These are phyloP conservation scores for Chaetomiaceae sp. DNA, from an alignment of 2,329 filamentous ascomycete genomes.

Conservation along the genomic window DNA sequence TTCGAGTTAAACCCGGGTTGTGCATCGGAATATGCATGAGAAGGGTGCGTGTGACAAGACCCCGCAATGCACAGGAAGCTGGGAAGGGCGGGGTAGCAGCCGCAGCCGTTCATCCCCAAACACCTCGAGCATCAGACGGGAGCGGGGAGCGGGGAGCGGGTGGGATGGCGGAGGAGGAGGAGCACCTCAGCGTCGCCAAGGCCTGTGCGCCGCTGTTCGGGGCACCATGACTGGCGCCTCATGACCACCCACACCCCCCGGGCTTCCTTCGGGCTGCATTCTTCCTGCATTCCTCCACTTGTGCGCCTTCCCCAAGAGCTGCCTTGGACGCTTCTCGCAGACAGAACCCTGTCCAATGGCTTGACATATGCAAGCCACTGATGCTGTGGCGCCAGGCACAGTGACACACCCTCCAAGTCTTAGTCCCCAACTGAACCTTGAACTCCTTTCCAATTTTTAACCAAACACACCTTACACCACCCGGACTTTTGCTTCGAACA, in stretches of 20 bases:
- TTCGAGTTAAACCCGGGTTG: not conserved
- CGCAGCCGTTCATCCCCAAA: not conserved
- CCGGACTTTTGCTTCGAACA: too few species aligned
- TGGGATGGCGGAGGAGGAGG: too few species aligned
- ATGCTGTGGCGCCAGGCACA: slow-evolving; percentile 12
- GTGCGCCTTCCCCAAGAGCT: not conserved
- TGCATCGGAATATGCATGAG: not conserved
- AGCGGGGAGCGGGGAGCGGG: too few species aligned
- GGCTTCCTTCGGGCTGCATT: too few species aligned
- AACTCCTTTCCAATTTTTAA: slow-evolving; percentile 10
- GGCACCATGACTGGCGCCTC: too few species aligned
- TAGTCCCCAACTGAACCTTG: too few species aligned
- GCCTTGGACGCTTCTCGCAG: not conserved
- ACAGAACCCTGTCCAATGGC: slow-evolving; percentile 5
- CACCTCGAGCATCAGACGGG: not conserved
- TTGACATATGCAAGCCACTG: slow-evolving; percentile 10
- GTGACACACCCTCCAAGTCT: slow-evolving; percentile 4
- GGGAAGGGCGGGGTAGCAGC: slow-evolving; percentile 13
- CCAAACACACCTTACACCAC: too few species aligned
- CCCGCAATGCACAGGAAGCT: slow-evolving; percentile 10
- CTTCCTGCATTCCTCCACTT: too few species aligned
- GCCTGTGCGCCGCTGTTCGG: not conserved
- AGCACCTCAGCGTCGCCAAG: too few species aligned
- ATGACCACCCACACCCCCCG: too few species aligned
- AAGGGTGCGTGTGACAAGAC: slow-evolving; percentile 6